These are phyloP conservation scores for Fusarium neocosmosporiellum DNA, from an alignment of 2,329 filamentous ascomycete genomes.

Conservation along the genomic window DNA sequence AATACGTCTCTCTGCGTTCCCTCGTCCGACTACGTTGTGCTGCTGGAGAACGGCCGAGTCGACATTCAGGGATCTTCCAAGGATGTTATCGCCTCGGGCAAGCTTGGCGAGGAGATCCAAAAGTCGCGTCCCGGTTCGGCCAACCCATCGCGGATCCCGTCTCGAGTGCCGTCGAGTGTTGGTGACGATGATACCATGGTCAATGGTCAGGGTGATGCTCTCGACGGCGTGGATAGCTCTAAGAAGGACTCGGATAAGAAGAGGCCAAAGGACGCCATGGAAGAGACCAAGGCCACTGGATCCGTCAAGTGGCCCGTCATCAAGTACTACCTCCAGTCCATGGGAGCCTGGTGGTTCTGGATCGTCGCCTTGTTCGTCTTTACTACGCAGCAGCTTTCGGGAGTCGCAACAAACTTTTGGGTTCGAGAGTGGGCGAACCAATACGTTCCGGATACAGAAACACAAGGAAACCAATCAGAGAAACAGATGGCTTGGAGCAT, in stretches of 20 bases:
- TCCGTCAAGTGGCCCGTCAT: constrained; percentile 91
- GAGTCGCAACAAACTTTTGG: constrained; percentile 92
- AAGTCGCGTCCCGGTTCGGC: constrained; percentile 78
- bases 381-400: constrained; percentile 82
- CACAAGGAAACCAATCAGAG: constrained; percentile 30
- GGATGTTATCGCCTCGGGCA: constrained; percentile 86
- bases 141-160: constrained; percentile 78
- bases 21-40: constrained; percentile 81
- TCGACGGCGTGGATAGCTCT: constrained; percentile 58
- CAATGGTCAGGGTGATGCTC: constrained; percentile 59
- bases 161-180: constrained; percentile 80
- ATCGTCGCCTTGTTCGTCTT: constrained; percentile 80
- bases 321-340: constrained; percentile 83
- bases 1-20: constrained; percentile 91
- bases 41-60: constrained; percentile 88
- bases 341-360: constrained; percentile 99
- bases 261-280: constrained; percentile 64
- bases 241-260: constrained; percentile 57
- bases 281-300: constrained; percentile 85
- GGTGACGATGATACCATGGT: constrained; percentile 72
- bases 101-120: constrained; percentile 85
- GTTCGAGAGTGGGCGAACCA: constrained; percentile 95
- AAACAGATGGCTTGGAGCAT: constrained; percentile 31
- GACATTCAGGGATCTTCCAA: constrained; percentile 79
- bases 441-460: constrained; percentile 66